A percentile compares a stretch with the other conserved stretches of the same genome.
Conservation (phyloP, 2,329 filamentous ascomycete species). For the Dryadomyces sulphureus region DNA sequence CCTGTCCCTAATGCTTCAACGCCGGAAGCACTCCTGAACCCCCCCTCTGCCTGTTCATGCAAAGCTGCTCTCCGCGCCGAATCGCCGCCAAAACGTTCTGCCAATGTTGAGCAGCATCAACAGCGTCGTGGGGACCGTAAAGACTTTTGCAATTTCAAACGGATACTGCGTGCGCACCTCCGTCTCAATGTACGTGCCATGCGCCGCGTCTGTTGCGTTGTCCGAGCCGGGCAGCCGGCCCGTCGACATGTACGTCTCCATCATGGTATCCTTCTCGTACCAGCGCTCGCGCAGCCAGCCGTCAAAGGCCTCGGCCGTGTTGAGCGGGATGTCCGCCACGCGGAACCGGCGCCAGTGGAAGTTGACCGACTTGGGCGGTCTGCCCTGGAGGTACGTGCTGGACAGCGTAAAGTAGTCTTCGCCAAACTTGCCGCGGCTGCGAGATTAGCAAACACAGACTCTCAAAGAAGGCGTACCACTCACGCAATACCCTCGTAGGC, state of each 20-base stretch:
- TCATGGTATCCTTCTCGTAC: conserved; percentile 80
- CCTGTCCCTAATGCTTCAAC: not conserved
- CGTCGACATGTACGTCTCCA: conserved; percentile 68
- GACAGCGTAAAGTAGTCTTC: conserved; percentile 79
- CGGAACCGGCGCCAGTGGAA: conserved; percentile 89
- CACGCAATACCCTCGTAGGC: conserved; percentile 89
- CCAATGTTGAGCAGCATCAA: conserved; percentile 6
- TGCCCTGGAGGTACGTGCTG: conserved; percentile 78
- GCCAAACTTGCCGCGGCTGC: conserved; percentile 65
- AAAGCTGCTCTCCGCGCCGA: not conserved
- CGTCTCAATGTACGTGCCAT: conserved; percentile 36
- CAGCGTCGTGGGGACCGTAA: conserved; percentile 24
- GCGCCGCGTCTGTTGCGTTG: conserved; percentile 17
- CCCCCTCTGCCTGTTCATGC: not conserved
- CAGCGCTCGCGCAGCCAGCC: conserved; percentile 74
- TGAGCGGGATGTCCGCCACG: conserved; percentile 65
- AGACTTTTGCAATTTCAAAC: conserved; percentile 42
- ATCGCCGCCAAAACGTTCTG: not conserved
- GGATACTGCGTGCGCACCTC: conserved; percentile 37
- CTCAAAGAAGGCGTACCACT: conserved; percentile 24
- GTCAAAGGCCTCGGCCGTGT: conserved; percentile 62
- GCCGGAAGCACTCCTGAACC: not conserved
- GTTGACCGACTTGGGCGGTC: conserved; percentile 87
- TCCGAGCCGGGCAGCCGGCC: conserved; percentile 66
- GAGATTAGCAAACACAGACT: conserved; percentile 2